Percentiles rank a stretch among this genome's conserved stretches.
Conservation (phyloP, 441 rosid genomes). For the Flueggea neowawraea region DNA sequence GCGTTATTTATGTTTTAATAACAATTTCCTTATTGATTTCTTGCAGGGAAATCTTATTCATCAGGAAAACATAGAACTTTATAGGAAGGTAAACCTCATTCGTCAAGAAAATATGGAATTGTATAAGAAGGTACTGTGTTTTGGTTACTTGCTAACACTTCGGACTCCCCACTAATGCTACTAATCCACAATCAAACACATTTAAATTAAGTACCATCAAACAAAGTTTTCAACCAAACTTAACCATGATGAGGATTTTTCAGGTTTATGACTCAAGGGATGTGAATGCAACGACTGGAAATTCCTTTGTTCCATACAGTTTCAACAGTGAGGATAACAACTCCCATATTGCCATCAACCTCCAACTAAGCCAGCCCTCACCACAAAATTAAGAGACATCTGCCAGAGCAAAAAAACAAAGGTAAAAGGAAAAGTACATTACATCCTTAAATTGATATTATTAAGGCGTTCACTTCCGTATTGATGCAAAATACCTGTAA, state of each 20-base stretch:
- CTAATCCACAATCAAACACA: not conserved
- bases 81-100: conserved; percentile 41
- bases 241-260: conserved; percentile 9
- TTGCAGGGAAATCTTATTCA: conserved; percentile 29
- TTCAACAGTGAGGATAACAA: conserved; percentile 22
- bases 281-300: conserved; percentile 20
- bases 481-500: not conserved
- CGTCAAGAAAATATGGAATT: conserved; percentile 41
- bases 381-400: conserved; percentile 16
- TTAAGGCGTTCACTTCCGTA: not conserved
- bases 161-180: conserved; percentile 1
- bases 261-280: conserved; percentile 42
- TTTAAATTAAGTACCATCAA: not conserved
- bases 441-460: not conserved
- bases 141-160: not conserved
- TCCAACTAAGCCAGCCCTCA: conserved; percentile 44
- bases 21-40: not conserved
- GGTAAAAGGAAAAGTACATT: conserved; percentile 8
- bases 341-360: conserved; percentile 30
- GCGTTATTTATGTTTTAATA: not conserved
- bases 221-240: not conserved
- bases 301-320: conserved; percentile 17
- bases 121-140: conserved; percentile 34
- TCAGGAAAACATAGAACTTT: conserved; percentile 58
- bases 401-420: conserved; percentile 10